Evolutionary conservation across 768 basidiomycete genomes (phyloP), one percentile per base, ranked within the genome.

Genomic region (Chiua virens): DNA sequence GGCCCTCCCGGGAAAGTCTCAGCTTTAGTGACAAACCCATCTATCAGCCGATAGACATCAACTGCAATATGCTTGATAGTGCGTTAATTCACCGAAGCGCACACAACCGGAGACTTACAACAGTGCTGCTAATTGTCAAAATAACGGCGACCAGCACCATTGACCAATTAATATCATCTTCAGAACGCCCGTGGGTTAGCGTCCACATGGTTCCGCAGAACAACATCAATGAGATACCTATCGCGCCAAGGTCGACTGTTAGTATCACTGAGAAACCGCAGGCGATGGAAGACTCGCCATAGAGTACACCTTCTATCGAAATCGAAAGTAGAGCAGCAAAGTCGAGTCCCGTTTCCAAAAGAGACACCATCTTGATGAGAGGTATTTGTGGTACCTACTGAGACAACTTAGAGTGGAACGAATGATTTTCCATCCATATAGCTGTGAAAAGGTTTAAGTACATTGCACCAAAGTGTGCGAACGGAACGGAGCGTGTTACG

Each of bases 201-300:
- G 61, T 55, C 56, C 62, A 68, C 15, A 71, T 10, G 2, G 68
- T 65, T 5, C 58, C 61, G 22, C 49, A 21, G n/a, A 52, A 63
- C 44, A 63, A 42, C 21, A 63, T 30, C 2, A 63, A 40, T 25
- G 61, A 63, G 46, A 63, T 57, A 40, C 59, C 59, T 60, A 36
- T 45, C 3, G 5, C 3, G 35, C 15, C 39, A 21, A n/a, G 47
- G 14, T 17, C 10, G 21, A 23, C 45, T n/a, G 47, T 57, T 8
- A 60, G 48, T 14, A 17, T 10, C 8, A 9, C 14, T 1, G 18
- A 17, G 14, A 37, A n/a, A n/a, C 1, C 18, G 5, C 6, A 28
- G 17, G 8, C n/a, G 17, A 22, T n/a, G 7, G 13, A 14, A 7
- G 25, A 28, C 2, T 61, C n/a, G 61, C 61, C 61, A 45, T 64